phyloP scores from a whole-genome alignment of 2,329 filamentous ascomycete species.

The Dryadomyces sulphureus region DNA sequence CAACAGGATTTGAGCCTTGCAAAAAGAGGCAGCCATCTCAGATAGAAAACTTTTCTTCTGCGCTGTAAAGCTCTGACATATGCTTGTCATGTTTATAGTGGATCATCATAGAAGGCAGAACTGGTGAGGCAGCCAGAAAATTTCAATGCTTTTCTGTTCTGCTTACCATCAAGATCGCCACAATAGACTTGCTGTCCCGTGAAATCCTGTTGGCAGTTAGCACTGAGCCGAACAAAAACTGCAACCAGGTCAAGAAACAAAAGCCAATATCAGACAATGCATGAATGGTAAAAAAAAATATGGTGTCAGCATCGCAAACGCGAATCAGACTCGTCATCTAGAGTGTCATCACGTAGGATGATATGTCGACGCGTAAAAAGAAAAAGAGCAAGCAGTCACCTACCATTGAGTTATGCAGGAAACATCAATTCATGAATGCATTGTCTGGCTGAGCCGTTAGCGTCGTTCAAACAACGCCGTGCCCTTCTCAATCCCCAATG shows the following conservation, averaged over 20 bases:
- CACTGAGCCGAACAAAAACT: neutral
- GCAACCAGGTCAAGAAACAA: neutral
- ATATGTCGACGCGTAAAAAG: too few relatives aligned
- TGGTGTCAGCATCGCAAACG: conserved; percentile 56
- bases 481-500: neutral
- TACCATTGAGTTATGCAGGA: neutral
- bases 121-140: neutral
- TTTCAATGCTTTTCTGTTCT: neutral
- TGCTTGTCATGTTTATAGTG: conserved; percentile 82
- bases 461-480: neutral
- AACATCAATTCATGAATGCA: neutral
- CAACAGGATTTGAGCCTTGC: too few relatives aligned
- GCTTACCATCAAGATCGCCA: neutral
- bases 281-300: conserved; percentile 59
- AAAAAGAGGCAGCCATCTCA: conserved; percentile 27
- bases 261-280: conserved; percentile 21
- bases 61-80: conserved; percentile 72
- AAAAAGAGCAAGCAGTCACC: conserved; percentile 4
- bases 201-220: neutral
- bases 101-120: conserved; percentile 53
- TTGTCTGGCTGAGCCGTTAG: neutral
- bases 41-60: conserved; percentile 33
- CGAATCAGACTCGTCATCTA: conserved; percentile 74
- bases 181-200: neutral
- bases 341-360: conserved; percentile 33